Base-by-base conservation (phyloP, 495 filamentous ascomycete genomes). In the Penicillium malachiteum region DNA sequence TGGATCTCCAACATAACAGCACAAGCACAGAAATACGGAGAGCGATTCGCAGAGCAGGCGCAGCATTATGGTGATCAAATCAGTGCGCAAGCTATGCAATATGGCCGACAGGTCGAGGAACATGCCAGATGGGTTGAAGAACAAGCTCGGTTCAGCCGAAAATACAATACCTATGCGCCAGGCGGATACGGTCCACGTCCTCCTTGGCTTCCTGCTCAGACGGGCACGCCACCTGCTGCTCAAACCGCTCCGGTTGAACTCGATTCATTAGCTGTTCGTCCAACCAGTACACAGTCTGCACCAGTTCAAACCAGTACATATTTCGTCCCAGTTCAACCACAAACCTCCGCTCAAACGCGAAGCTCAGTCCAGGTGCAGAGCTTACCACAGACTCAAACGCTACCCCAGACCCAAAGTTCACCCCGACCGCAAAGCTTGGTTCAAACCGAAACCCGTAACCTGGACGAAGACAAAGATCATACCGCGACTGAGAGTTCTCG, bases 1-100 rank as follows among this genome's bases (percentile, higher is more conserved):
- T 77, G 73, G 73, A 63, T 76, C 16, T 60, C 73, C 0, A 60
- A 63, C 10, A 60, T 78, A 13, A 71, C 70, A 41, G 58, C 66
- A 3, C 67, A 73, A 43, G 75, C 74, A 9, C 75, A 78, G 52
- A 72, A 74, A 35, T 78, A 78, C 44, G 75, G 73, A 3, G 75
- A 77, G 42, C 73, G 70, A 4, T 72, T 78, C 31, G 63, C 60
- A 13, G 71, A 74, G 43, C 73, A 75, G 45, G 75, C 73, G 0
- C 64, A 71, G 47, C 66, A 71, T 21, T 78, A 78, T 48, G 73
- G 73, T 5, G 72, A 75, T 48, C 70, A 73, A 51, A 69, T 76
- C 21, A 71, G 65, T 47, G 64, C 70, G 3, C 72, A 75, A 30
- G 75, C 73, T n/a, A 64, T 71, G 44, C 58, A 73, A 26, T 76